Evolutionary conservation across 495 filamentous ascomycete species (phyloP).

Genomic region (Opeltia flavorubescens): DNA sequence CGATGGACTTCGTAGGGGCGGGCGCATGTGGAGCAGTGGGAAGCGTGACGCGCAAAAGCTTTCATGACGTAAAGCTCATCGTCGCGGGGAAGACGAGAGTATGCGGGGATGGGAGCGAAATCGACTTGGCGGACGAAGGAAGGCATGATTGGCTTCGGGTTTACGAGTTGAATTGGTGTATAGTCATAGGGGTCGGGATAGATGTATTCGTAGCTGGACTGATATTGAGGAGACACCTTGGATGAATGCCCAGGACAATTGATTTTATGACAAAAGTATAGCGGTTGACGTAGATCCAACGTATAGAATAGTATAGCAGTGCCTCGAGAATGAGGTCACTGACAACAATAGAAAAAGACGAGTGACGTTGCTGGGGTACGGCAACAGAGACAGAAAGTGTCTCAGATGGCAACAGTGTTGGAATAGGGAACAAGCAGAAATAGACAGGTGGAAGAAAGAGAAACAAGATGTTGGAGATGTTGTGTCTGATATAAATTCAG

Average conservation of each 20-base stretch:
- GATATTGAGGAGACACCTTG: slow-evolving; percentile 12
- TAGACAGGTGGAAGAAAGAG: neutral
- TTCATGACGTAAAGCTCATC: slow-evolving; percentile 30
- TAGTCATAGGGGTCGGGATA: neutral
- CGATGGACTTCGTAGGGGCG: slow-evolving; percentile 23
- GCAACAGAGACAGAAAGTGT: neutral
- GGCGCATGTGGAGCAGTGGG: slow-evolving; percentile 29
- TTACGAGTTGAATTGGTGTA: neutral
- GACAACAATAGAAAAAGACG: neutral
- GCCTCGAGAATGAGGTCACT: neutral
- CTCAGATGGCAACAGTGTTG: neutral
- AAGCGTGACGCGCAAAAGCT: slow-evolving; percentile 26
- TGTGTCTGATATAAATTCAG: neutral
- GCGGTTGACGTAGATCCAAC: neutral
- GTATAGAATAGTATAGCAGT: neutral
- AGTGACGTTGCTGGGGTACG: neutral
- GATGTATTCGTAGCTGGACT: slow-evolving; percentile 8
- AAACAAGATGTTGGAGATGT: slow-evolving; percentile 1
- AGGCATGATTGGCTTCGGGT: slow-evolving; percentile 1
- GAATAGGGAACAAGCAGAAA: neutral
- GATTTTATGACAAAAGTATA: slow-evolving; percentile 1
- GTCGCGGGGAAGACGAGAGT: slow-evolving; percentile 26
- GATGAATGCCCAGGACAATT: neutral
- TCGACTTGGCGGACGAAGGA: slow-evolving; percentile 8
- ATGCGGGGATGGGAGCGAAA: slow-evolving; percentile 14